Evolutionary conservation across 176 grass and related monocot genomes (phyloP).

Genomic region (Zoysia japonica): DNA sequence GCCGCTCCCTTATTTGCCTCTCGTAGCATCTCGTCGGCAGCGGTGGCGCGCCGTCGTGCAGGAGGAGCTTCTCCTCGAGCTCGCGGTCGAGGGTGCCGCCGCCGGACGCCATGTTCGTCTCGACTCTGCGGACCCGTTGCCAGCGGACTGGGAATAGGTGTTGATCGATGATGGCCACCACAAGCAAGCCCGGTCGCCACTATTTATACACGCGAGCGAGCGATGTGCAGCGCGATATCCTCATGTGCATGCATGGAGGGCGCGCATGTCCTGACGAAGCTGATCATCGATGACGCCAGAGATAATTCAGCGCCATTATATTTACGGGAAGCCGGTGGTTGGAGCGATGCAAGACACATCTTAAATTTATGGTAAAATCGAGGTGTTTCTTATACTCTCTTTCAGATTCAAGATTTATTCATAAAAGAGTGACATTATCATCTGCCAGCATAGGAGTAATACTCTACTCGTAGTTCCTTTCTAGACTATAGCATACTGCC

Average conservation of each 20-base stretch:
- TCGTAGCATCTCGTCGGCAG: background rate
- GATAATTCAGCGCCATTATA: background rate
- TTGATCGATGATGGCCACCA: background rate
- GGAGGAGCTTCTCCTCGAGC: slow-evolving; percentile 26
- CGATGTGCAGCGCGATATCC: background rate
- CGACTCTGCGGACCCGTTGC: background rate
- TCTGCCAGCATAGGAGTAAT: no score
- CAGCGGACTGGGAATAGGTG: background rate
- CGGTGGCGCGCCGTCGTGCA: background rate
- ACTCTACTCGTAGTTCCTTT: no score
- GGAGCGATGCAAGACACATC: background rate
- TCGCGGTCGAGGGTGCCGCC: background rate
- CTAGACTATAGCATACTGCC: no score
- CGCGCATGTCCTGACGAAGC: background rate
- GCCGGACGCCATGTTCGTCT: background rate
- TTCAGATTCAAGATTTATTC: no score
- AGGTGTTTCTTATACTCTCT: background rate
- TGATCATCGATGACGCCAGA: background rate
- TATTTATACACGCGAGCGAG: background rate
- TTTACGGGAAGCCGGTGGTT: background rate
- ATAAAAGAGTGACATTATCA: no score
- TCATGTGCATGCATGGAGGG: background rate
- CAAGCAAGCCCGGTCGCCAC: background rate
- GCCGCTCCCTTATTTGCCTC: background rate
- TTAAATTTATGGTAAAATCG: background rate